Evolutionary conservation across 495 filamentous ascomycete genomes (phyloP).

Genomic region (Xylaria acuta): DNA sequence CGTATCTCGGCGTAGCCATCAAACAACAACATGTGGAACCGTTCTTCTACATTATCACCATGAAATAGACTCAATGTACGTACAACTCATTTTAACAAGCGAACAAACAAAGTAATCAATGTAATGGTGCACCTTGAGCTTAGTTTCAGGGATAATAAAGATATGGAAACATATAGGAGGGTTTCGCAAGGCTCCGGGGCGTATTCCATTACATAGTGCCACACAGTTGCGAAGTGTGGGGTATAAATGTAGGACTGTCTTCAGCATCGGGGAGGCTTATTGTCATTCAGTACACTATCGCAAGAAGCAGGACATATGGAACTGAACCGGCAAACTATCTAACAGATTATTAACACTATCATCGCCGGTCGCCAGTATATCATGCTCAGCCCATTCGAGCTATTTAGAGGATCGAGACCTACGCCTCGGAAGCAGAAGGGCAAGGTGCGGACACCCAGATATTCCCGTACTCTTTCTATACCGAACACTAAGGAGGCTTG

Average conservation of each 20-base stretch:
- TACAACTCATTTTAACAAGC: neutral
- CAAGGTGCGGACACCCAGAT: neutral
- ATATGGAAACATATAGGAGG: neutral
- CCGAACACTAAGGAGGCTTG: neutral
- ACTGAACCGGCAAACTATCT: neutral
- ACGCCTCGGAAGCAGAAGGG: neutral
- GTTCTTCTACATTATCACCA: neutral
- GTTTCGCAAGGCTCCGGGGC: neutral
- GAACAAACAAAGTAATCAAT: neutral
- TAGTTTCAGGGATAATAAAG: neutral
- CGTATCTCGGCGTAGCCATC: neutral
- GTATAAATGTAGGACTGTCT: neutral
- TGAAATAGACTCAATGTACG: neutral
- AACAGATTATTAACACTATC: neutral
- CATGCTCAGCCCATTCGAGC: neutral
- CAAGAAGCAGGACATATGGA: neutral
- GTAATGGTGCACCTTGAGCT: neutral
- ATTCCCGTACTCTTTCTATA: neutral
- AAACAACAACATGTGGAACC: neutral
- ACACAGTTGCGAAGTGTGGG: neutral
- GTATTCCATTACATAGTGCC: neutral
- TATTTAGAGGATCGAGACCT: neutral
- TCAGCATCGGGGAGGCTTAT: neutral
- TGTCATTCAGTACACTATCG: neutral
- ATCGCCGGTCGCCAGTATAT: neutral